Evolutionary conservation across 495 filamentous ascomycete species (phyloP).

Genomic region (Margaritispora aquatica): DNA sequence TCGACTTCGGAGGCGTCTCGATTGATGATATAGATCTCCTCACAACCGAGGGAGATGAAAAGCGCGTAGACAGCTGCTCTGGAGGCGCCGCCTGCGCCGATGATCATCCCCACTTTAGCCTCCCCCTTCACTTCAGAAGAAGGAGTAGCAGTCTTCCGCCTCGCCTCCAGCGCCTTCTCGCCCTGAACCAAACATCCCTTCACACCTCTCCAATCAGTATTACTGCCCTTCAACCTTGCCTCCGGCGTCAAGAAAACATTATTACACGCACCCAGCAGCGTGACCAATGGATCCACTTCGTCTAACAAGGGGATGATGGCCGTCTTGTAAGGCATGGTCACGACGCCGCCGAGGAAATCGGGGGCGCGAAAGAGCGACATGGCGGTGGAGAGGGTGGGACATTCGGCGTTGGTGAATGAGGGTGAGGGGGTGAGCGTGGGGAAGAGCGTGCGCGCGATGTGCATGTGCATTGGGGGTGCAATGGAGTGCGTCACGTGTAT

Average conservation of each 20-base stretch:
- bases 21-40: constrained; percentile 11
- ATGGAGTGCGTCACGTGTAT: constrained; percentile 39
- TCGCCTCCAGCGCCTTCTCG: neutral
- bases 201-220: constrained; percentile 42
- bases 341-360: constrained; percentile 34
- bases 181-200: constrained; percentile 22
- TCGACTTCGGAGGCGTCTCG: constrained; percentile 11
- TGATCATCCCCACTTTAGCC: constrained; percentile 19
- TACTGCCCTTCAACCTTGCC: constrained; percentile 32
- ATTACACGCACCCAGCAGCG: constrained; percentile 37
- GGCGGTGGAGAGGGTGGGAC: constrained; percentile 28
- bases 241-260: constrained; percentile 29
- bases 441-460: constrained; percentile 30
- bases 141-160: neutral
- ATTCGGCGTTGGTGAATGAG: constrained; percentile 32
- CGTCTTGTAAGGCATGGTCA: constrained; percentile 46
- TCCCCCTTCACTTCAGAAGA: neutral
- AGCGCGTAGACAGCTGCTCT: constrained; percentile 72
- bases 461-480: constrained; percentile 37
- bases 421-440: constrained; percentile 27
- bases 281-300: constrained; percentile 28
- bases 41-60: constrained; percentile 2
- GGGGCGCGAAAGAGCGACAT: constrained; percentile 27
- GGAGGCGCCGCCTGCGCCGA: constrained; percentile 76
- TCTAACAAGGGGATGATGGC: constrained; percentile 33